Base-by-base conservation (phyloP, 1,284 basidiomycete genomes). In the Ustilago xerochloae region DNA sequence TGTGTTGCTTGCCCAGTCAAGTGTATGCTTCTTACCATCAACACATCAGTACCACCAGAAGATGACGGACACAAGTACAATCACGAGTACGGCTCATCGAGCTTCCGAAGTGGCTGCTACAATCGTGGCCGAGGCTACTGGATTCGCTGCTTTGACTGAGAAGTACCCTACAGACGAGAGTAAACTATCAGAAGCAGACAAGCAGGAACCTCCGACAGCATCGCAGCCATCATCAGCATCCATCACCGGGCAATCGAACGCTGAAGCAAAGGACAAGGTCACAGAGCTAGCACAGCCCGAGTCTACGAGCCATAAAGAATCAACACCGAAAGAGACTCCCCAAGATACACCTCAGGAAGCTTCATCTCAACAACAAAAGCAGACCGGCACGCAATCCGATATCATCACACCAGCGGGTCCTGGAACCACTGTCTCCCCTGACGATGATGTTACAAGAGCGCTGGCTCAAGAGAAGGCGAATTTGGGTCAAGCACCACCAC, bases 351-450 rank as follows among this genome's bases (percentile, higher is more conserved):
- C 39, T 5, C 8, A 24, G 24, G 39, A 20, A 41, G 39, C 6
- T n/a, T n/a, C n/a, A n/a, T n/a, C n/a, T n/a, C n/a, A 12, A 8
- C 22, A 20, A 43, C 22, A 43, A 24, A 16, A 43, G 22, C 4
- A 6, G 16, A 22, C 13, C 6, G 41, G 41, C 15, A 43, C 41
- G 7, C 41, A 43, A 8, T 20, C 41, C 22, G n/a, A 43, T 2
- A 77, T 79, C 33, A 66, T 71, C n/a, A 79, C 77, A 8, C 26
- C 22, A 9, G 41, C 41, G 6, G 41, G 41, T 3, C 12, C 26
- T 13, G 41, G 41, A 8, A 43, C 41, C 20, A 43, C 41, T 12
- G 22, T 24, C 6, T 43, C 41, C 26, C 22, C 41, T 24, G 41
- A 43, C 41, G 41, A 43, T 24, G 41, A 43, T 24, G 22, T 15